Evolutionary conservation across 192 early-diverging fungal species (phyloP).

Genomic region (Rhizophagus sp.): DNA sequence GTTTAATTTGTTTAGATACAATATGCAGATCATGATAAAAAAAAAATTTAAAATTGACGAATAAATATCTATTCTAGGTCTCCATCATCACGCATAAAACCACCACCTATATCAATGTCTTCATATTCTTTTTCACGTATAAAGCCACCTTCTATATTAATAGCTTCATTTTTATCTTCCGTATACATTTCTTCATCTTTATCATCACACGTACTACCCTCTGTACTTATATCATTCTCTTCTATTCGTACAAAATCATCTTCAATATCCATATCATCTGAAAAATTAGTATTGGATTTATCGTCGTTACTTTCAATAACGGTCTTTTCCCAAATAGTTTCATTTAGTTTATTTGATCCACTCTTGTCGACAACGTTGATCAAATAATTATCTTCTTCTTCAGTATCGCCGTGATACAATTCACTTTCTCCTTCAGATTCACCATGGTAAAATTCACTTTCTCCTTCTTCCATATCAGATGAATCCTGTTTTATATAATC

Average conservation of each 20-base stretch:
- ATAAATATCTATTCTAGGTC: too few species aligned
- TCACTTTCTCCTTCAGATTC: constrained; percentile 9
- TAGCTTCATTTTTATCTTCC: not conserved
- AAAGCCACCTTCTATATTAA: not conserved
- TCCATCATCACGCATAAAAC: too few species aligned
- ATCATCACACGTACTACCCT: not conserved
- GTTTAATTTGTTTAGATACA: too few species aligned
- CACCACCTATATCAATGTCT: too few species aligned
- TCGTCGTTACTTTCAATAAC: not conserved
- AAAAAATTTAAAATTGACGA: too few species aligned
- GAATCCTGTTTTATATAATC: constrained; percentile 49
- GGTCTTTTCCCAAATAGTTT: constrained; percentile 1
- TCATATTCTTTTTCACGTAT: not conserved
- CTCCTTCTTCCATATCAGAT: not conserved
- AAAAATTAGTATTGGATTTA: not conserved
- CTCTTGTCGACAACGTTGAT: not conserved
- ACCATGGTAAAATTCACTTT: not conserved
- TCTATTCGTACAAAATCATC: constrained; percentile 29
- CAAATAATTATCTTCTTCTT: constrained; percentile 22
- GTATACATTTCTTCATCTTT: not conserved
- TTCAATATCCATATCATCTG: not conserved
- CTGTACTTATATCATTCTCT: not conserved
- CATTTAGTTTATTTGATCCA: not conserved
- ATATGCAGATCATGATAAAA: too few species aligned
- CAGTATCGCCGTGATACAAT: constrained; percentile 22